Percentiles rank a stretch among this genome's conserved stretches.
These are phyloP conservation scores for Starmera quercuum DNA, from an alignment of 805 yeast species.

Conservation along the genomic window DNA sequence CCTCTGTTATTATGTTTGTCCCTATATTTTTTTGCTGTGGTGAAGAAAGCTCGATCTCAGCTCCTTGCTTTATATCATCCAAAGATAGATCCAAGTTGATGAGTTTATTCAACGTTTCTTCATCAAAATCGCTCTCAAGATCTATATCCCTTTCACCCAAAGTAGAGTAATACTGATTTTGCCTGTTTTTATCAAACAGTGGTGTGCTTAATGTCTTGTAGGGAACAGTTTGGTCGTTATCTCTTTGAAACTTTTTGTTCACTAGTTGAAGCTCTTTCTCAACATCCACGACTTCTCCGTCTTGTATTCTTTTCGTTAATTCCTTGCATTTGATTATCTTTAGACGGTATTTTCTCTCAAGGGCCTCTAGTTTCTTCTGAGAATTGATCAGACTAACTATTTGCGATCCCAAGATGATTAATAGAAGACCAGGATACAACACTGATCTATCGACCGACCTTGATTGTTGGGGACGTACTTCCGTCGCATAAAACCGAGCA, in stretches of 20 bases:
- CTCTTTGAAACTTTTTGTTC: conserved; percentile 24
- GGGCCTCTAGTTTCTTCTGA: conserved; percentile 30
- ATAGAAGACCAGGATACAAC: conserved; percentile 31
- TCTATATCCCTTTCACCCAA: conserved; percentile 6
- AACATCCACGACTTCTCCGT: conserved; percentile 31
- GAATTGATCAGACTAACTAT: conserved; percentile 37
- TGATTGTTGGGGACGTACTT: no score
- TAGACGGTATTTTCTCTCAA: conserved; percentile 29
- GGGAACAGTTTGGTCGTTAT: conserved; percentile 1
- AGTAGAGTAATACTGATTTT: conserved; percentile 4
- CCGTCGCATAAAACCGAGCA: no score
- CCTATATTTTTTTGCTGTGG: conserved; percentile 6
- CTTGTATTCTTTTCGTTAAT: conserved; percentile 28
- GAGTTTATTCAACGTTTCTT: conserved; percentile 5
- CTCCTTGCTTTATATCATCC: background rate
- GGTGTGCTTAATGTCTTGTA: conserved; percentile 4
- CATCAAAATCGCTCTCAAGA: conserved; percentile 1
- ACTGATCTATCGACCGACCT: conserved; percentile 24
- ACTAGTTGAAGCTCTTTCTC: conserved; percentile 32
- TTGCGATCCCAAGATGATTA: conserved; percentile 39
- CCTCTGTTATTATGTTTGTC: conserved; percentile 13
- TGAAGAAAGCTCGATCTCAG: background rate
- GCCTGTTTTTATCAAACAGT: conserved; percentile 17
- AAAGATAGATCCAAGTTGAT: background rate
- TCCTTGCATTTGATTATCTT: conserved; percentile 30